Base-by-base conservation (phyloP, 805 yeast species). In the Ascoidea tarda region DNA sequence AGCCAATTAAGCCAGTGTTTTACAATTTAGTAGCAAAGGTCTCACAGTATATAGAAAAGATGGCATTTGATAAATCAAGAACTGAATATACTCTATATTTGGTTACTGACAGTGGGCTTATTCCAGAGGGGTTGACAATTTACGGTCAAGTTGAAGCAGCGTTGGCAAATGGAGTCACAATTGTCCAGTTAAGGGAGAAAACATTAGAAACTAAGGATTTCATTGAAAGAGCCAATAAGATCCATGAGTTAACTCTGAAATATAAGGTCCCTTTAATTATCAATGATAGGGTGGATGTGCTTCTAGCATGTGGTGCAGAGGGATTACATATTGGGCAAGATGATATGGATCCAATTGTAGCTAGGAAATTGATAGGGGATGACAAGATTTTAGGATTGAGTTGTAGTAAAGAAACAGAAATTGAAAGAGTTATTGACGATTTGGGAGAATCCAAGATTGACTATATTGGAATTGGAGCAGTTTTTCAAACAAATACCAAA, bases 281-380 rank as follows among this genome's bases (percentile, higher is more conserved):
- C 61, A 87, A 89, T 59, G 96, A 89, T 61, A 69, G 96, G 51
- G 75, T 87, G 2, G 97, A 89, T 62, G 87, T 90, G 10, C 96
- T 96, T 0, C 68, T 90, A 48, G 96, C 96, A 0, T 73, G 87
- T 53, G 93, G 77, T 59, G 95, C 95, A 1, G 96, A 87, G 57
- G 96, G 96, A 44, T 83, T 90, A 6, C 97, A 89, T 68, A 87
- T 89, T 21, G 97, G 97, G 0, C 96, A 89, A 64, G 89, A 82
- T 51, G 97, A 89, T 62, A 86, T 89, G 87, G 69, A 71, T 4
- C 66, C 66, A 6, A 59, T 59, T 1, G 59, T 73, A 46, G 93
- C 79, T 1, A 67, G 96, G 45, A 61, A 69, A 59, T 61, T 87
- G 38, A 65, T 88, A 10, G 96, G 96, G 0, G 78, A 82, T 0